phyloP scores from a whole-genome alignment of 1,139 yeast genomes.

The Yamadazyma trypodendri region DNA sequence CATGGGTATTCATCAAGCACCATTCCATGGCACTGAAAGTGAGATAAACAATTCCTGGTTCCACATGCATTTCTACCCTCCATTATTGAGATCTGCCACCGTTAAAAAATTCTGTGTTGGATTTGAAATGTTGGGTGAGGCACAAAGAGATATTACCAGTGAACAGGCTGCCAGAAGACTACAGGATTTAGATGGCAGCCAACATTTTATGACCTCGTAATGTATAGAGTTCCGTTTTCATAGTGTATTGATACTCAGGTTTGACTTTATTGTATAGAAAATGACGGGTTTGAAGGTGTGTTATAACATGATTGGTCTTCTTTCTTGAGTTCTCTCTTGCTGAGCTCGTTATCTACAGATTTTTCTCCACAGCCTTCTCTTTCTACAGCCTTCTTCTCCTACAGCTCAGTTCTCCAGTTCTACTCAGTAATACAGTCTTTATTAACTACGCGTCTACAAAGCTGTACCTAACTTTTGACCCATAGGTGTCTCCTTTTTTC shows the following conservation, averaged over 20 bases:
- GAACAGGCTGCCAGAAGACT: constrained; percentile 69
- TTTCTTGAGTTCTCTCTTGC: too few relatives aligned
- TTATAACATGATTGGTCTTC: too few relatives aligned
- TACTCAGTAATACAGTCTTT: not conserved
- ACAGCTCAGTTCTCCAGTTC: too few relatives aligned
- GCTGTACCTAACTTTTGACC: constrained; percentile 45
- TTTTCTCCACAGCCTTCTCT: too few relatives aligned
- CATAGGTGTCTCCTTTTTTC: constrained; percentile 53
- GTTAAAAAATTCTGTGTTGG: constrained; percentile 78
- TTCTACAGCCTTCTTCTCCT: too few relatives aligned
- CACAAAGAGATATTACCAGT: constrained; percentile 75
- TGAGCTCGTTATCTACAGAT: too few relatives aligned
- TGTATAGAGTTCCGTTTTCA: too few relatives aligned
- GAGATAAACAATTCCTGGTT: constrained; percentile 55
- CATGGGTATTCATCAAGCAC: constrained; percentile 80
- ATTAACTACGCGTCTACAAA: constrained; percentile 10
- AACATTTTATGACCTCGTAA: constrained; percentile 26
- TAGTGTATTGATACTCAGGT: too few relatives aligned
- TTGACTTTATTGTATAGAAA: too few relatives aligned
- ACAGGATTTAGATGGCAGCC: constrained; percentile 42
- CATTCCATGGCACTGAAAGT: constrained; percentile 42
- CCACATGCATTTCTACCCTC: constrained; percentile 80
- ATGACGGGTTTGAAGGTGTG: too few relatives aligned
- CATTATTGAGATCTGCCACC: constrained; percentile 70
- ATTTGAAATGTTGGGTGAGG: constrained; percentile 75